A percentile compares a stretch with the other conserved stretches of the same genome.
phyloP scores from a whole-genome alignment of 768 basidiomycete species.

The Serendipita sp. region DNA sequence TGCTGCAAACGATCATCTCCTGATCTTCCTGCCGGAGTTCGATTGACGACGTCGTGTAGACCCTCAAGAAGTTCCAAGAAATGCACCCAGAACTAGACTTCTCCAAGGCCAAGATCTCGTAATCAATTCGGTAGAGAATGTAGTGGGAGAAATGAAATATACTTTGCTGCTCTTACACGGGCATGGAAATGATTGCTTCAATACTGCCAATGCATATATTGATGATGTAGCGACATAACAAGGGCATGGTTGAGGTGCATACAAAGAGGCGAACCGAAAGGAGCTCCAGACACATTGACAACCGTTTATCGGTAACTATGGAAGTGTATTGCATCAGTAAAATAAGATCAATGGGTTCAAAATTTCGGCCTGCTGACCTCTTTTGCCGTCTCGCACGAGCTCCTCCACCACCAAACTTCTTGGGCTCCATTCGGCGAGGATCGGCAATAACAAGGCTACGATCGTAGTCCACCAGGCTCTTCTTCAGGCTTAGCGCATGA shows the following conservation, averaged over 20 bases:
- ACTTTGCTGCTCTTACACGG: neutral
- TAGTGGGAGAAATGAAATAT: neutral
- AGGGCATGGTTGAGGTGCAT: neutral
- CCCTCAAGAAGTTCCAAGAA: constrained; percentile 75
- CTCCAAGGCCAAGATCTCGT: constrained; percentile 78
- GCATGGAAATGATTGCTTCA: neutral
- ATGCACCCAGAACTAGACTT: constrained; percentile 92
- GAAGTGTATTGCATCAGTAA: neutral
- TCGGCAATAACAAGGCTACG: constrained; percentile 80
- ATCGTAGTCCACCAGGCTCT: constrained; percentile 94
- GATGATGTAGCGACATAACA: constrained; percentile 2
- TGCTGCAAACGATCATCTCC: constrained; percentile 12
- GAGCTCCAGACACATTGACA: too few relatives aligned
- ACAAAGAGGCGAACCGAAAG: neutral
- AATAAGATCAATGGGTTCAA: neutral
- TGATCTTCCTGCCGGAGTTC: neutral
- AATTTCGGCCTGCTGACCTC: constrained; percentile 37
- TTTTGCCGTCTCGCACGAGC: constrained; percentile 98
- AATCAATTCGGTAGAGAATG: constrained; percentile 10
- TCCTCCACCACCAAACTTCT: constrained; percentile 98
- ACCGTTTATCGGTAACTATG: constrained; percentile 60
- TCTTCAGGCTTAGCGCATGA: constrained; percentile 95
- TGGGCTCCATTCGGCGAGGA: constrained; percentile 95
- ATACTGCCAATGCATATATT: neutral
- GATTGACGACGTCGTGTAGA: constrained; percentile 25